Evolutionary conservation across 805 yeast species (phyloP), one percentile per base, ranked within the genome.

Genomic region (Lachancea dasiensis): DNA sequence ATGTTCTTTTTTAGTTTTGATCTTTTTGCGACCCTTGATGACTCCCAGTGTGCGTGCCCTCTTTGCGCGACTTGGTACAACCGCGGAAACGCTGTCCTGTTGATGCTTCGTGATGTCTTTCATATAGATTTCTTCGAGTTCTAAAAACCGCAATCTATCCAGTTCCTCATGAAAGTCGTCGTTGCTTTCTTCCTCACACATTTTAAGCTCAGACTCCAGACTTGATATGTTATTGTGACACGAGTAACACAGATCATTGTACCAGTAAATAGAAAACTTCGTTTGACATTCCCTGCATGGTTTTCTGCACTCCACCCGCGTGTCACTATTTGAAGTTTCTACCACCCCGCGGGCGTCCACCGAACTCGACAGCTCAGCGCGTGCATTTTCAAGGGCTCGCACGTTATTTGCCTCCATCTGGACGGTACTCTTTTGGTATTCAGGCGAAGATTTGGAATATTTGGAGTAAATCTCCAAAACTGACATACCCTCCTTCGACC

Each of bases 231-330:
- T 37, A 24, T 49, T 18, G 24, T 46, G 45, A 30, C 56, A 54
- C 10, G 40, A 16, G 31, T 52, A 52, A 22, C 53, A 51, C n/a
- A 48, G 31, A 7, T 33, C 18, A 7, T 40, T 33, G 34, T 45
- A 49, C 61, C 61, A 56, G 26, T 34, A 50, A 6, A 52, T 35
- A 10, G 46, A 41, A 4, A 18, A 30, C 4, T 20, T 31, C 7
- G 40, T 42, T 2, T 33, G 31, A 33, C 61, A 56, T 6, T 26
- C 36, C 6, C 13, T 14, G 21, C 61, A 56, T 18, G 29, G 21
- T 36, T 40, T 14, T 21, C 24, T 10, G 23, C 21, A 7, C 20
- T 18, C 2, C 11, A 22, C 10, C 7, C 7, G 24, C 24, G n/a
- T n/a, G n/a, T n/a, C 24, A 22, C 24, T 22, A 22, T 22, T 22